Base-by-base conservation (phyloP, 441 rosid genomes). In the Aleurites moluccanus region DNA sequence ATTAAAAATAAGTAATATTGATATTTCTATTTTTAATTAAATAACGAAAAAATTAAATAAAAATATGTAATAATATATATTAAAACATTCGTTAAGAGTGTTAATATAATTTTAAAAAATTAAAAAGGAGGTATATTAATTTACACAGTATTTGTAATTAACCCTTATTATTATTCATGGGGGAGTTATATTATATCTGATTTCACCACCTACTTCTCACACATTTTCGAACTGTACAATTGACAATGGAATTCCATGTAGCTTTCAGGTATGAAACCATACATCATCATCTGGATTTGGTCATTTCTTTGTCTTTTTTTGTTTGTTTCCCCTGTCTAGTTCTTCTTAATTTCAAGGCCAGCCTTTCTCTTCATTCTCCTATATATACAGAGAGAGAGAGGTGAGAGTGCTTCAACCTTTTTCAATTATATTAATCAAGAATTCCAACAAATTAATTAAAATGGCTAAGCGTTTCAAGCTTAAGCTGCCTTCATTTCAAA, bases 401-500 rank as follows among this genome's bases (percentile, higher is more conserved):
- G 1, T 1, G 2, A 5, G 8, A 38, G 9, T 6, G 40, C 40
- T 38, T 38, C 8, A 38, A 35, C 20, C 64, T 65, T 47, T 13
- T 10, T 11, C 14, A 56, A 56, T 56, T 56, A 21, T 20, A 6
- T 18, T 15, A 11, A 23, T 10, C 49, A 45, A 18, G 21, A 16
- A 16, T 1, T n/a, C 56, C 56, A 27, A 28, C 18, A 40, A 45
- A 21, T 18, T 25, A 4, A 13, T 6, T 1, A 16, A 11, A 16
- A 87, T 85, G 88, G 74, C 84, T 42, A 80, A 80, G 74, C 81
- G 78, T 80, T 67, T 80, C 47, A 84, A 85, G 86, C 82, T 80
- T 27, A 84, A 79, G 73, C 65, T 82, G 57, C 72, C 80, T 73
- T 69, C 83, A 14, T 78, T 87, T 35, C 87, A 81, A 38, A 47